These are phyloP conservation scores for Tilletiaria anomala DNA, from an alignment of 1,284 basidiomycete genomes.

Conservation along the genomic window DNA sequence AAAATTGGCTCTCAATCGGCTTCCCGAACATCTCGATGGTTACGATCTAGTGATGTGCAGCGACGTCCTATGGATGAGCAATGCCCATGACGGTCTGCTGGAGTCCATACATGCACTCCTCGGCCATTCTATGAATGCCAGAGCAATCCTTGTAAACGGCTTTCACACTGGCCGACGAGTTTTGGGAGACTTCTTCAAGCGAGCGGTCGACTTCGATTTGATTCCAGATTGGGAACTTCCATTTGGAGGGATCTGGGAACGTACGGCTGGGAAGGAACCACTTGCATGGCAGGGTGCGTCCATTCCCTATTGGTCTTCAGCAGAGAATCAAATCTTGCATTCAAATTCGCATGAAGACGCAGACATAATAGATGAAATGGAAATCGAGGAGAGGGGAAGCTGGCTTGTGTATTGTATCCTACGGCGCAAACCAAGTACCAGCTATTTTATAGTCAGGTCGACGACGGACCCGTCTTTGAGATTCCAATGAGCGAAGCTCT, in stretches of 20 bases:
- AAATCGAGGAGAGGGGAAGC: no score
- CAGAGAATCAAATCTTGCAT: no score
- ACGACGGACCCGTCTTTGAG: conserved; percentile 24
- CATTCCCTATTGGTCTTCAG: no score
- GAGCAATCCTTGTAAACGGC: neutral
- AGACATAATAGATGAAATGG: no score
- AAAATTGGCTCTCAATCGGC: neutral
- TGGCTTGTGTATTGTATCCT: no score
- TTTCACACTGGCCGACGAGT: neutral
- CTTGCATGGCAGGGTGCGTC: no score
- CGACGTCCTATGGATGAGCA: neutral
- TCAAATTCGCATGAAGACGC: no score
- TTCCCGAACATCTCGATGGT: no score
- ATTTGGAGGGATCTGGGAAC: neutral
- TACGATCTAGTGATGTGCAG: neutral
- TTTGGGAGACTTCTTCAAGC: neutral
- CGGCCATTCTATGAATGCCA: neutral
- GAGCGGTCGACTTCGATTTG: neutral
- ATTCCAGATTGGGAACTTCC: neutral
- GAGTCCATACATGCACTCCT: neutral
- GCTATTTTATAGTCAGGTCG: conserved; percentile 10
- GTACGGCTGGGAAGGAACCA: no score
- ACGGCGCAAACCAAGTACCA: no score
- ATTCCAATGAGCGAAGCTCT: conserved; percentile 34
- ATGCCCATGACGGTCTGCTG: neutral